phyloP scores from a whole-genome alignment of 1,284 basidiomycete genomes.

The Trichosporon inkin region DNA sequence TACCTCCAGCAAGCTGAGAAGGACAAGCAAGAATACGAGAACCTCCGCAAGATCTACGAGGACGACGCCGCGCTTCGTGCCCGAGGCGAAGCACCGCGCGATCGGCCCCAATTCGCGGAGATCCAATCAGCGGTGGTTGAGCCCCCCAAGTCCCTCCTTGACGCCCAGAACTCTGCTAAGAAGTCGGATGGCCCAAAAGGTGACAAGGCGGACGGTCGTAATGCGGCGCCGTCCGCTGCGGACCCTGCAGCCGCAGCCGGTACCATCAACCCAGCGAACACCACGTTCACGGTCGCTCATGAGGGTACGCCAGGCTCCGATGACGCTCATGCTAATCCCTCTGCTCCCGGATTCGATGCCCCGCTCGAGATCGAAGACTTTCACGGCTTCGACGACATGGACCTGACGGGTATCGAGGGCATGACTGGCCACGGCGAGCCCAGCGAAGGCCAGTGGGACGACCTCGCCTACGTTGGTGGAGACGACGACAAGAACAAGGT shows the following conservation, averaged over 20 bases:
- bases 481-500: constrained; percentile 8
- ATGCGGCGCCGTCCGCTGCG: constrained; percentile 8
- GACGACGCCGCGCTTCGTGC: constrained; percentile 61
- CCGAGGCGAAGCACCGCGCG: constrained; percentile 54
- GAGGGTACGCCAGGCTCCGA: constrained; percentile 19
- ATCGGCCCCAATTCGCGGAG: constrained; percentile 55
- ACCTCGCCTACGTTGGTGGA: constrained; percentile 22
- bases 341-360: constrained; percentile 16
- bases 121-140: constrained; percentile 21
- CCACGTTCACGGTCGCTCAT: constrained; percentile 18
- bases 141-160: constrained; percentile 23
- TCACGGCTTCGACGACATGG: constrained; percentile 41
- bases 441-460: constrained; percentile 34
- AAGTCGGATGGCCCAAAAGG: constrained; percentile 14
- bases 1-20: constrained; percentile 85
- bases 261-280: constrained; percentile 14
- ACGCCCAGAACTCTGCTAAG: constrained; percentile 14
- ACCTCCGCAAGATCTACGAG: constrained; percentile 72
- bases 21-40: constrained; percentile 87
- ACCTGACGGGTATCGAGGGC: constrained; percentile 33
- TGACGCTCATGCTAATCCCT: constrained; percentile 1
- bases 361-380: constrained; percentile 32
- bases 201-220: constrained; percentile 13
- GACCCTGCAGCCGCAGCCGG: constrained; percentile 3
- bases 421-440: constrained; percentile 25